A percentile compares a stretch with the other conserved stretches of the same genome.
Evolutionary conservation across 805 yeast species (phyloP).

Genomic region (Pichia nanzhaoensis): DNA sequence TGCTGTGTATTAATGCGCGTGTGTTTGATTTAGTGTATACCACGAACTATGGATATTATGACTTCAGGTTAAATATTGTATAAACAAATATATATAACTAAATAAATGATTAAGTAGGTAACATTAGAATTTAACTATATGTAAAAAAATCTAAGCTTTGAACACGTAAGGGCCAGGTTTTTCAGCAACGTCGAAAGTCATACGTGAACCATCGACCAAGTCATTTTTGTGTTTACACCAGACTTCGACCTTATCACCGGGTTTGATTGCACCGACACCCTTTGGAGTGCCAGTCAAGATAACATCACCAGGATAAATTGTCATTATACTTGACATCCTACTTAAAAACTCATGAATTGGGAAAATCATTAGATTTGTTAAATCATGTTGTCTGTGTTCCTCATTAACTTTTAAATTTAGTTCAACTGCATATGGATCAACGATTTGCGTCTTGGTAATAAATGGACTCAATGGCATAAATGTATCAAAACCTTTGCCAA

Average conservation of each 20-base stretch:
- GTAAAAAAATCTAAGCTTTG: conserved; percentile 16
- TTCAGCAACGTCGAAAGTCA: conserved; percentile 45
- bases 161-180: conserved; percentile 58
- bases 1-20: too few relatives aligned
- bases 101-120: too few relatives aligned
- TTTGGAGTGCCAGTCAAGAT: conserved; percentile 95
- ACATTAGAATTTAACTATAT: too few relatives aligned
- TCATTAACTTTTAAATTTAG: conserved; percentile 67
- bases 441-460: conserved; percentile 58
- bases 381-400: conserved; percentile 60
- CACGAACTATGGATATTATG: too few relatives aligned
- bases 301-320: conserved; percentile 84
- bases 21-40: too few relatives aligned
- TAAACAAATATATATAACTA: too few relatives aligned
- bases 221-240: conserved; percentile 50
- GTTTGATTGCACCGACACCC: conserved; percentile 81
- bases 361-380: conserved; percentile 79
- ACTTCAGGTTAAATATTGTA: too few relatives aligned
- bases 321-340: conserved; percentile 82
- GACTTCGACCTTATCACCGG: conserved; percentile 76
- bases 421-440: conserved; percentile 67
- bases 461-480: conserved; percentile 80
- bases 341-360: conserved; percentile 75
- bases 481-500: conserved; percentile 95
- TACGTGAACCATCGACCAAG: conserved; percentile 41